Evolutionary conservation across 2,329 filamentous ascomycete genomes (phyloP), one percentile per base, ranked within the genome.

Genomic region (Colletotrichum musicola): DNA sequence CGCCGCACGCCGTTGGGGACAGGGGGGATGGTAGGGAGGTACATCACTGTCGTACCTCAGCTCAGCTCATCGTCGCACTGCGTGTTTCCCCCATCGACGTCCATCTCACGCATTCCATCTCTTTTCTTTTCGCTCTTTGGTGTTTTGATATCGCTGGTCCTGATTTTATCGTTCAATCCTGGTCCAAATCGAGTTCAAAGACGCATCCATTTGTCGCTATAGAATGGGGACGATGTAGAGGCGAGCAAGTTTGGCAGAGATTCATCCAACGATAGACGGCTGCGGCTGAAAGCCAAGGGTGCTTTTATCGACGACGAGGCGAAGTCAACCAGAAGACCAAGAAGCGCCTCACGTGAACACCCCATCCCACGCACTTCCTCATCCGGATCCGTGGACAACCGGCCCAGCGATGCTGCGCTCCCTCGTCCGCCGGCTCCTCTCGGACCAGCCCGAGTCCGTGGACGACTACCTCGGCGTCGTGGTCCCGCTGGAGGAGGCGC

Each of bases 401-500:
- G 4, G 22, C n/a, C 35, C 30, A 35, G 38, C 50, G 47, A 67
- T 67, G 64, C 44, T 69, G 35, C 66, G 66, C 66, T 55, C 66
- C 4, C 14, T 72, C 25, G 6, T 60, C 38, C 53, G 70, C 46
- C 70, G 70, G 10, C 20, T 72, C 55, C 25, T 58, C 30, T 53
- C 62, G 14, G 62, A 61, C 12, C 64, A 61, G 54, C 57, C 70
- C 25, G 84, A 86, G 72, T 85, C 85, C 2, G 82, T 85, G 30
- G 76, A 84, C 69, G 79, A 86, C 76, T 88, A 88, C 72, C 71
- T 80, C 25, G 84, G 83, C 71, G 85, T 88, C 40, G 74, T 88
- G 18, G 77, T 89, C 12, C 81, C 86, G 22, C 80, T 89, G 1
- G 84, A 86, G 18, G 81, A 88, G 72, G 87, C 87, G 0, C 86